phyloP scores from a whole-genome alignment of 169 alveolate genomes.

The Cryptosporidium sp. region DNA sequence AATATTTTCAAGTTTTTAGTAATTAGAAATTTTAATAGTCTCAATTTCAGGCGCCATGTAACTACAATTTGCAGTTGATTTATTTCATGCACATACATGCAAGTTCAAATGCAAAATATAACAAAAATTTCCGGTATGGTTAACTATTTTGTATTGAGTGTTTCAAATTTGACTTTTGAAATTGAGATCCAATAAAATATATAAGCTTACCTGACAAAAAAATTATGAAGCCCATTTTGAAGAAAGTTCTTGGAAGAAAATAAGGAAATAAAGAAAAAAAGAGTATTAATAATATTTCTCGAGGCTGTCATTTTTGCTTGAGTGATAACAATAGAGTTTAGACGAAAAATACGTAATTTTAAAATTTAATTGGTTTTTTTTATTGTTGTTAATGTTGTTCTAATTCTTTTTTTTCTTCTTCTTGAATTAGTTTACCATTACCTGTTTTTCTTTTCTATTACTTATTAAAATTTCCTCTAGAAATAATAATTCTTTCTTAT shows the following conservation, averaged over 20 bases:
- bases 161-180: neutral
- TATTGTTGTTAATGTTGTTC: too few relatives aligned
- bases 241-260: neutral
- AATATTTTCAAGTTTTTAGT: neutral
- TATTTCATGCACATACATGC: neutral
- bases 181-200: neutral
- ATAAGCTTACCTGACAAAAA: neutral
- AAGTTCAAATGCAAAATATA: neutral
- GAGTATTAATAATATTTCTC: neutral
- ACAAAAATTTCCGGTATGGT: neutral
- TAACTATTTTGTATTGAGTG: too few relatives aligned
- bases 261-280: neutral
- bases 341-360: too few relatives aligned
- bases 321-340: neutral
- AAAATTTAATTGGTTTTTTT: too few relatives aligned
- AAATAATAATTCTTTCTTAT: neutral
- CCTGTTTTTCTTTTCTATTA: neutral
- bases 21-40: neutral
- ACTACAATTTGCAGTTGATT: neutral
- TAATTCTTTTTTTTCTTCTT: too few relatives aligned
- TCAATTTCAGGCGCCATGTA: neutral
- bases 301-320: neutral
- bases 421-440: neutral
- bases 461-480: too few relatives aligned
- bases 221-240: neutral